Evolutionary conservation across 176 grass and related monocot genomes (phyloP).

Genomic region (Aegilops speltoides): DNA sequence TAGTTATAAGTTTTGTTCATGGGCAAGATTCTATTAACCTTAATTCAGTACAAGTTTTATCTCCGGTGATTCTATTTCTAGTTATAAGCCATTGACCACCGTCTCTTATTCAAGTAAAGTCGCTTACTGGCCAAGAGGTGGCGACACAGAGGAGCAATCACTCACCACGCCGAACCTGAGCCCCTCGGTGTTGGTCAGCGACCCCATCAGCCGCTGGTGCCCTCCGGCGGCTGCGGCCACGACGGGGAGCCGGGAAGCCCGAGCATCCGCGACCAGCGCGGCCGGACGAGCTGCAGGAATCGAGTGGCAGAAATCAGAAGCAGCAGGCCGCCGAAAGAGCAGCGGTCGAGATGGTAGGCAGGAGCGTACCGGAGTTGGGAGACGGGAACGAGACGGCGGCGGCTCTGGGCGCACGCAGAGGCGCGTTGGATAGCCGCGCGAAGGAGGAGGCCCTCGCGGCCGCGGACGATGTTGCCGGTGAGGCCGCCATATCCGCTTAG

Average conservation of each 20-base stretch:
- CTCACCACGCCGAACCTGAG: constrained; percentile 85
- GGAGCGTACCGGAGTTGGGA: constrained; percentile 23
- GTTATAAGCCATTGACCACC: background rate
- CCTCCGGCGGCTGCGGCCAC: constrained; percentile 34
- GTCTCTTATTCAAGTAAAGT: background rate
- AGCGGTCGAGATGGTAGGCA: background rate
- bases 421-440: constrained; percentile 9
- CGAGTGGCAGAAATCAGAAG: constrained; percentile 1
- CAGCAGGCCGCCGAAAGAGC: background rate
- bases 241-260: constrained; percentile 18
- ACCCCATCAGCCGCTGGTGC: constrained; percentile 74
- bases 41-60: background rate
- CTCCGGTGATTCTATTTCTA: background rate
- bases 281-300: background rate
- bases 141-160: background rate
- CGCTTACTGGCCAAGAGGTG: background rate
- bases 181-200: constrained; percentile 59
- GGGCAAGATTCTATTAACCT: too few relatives aligned
- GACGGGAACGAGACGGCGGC: constrained; percentile 18
- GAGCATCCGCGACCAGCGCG: constrained; percentile 1
- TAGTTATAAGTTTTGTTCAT: too few relatives aligned
- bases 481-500: constrained; percentile 35
- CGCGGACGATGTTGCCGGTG: constrained; percentile 30
- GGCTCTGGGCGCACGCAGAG: constrained; percentile 17
- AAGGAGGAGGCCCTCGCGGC: constrained; percentile 24